Base-by-base conservation (phyloP, 352 stramenopile genomes). In the Phytopythium helicoides region DNA sequence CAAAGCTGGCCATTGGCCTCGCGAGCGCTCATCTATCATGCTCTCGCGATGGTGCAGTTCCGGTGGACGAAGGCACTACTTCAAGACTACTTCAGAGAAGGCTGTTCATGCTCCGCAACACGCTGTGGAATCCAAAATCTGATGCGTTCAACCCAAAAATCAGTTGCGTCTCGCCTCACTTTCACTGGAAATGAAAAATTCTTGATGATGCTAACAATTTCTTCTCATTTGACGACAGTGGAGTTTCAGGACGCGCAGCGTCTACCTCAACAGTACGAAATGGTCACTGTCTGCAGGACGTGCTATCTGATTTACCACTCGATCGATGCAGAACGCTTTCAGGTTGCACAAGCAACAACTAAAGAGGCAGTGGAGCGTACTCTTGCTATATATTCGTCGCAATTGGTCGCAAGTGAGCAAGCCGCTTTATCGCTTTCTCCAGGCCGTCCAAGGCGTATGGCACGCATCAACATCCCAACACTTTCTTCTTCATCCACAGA, bases 71-170 rank as follows among this genome's bases (percentile, higher is more conserved):
- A 14, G 31, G 46, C 28, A 33, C 14, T 18, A 52, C 46, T 12
- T 16, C 46, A 10, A 11, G 33, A 21, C 56, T 89, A 26, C 68
- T 89, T 15, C 73, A 89, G 50, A 62, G 73, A 28, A 65, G 78
- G 28, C 77, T 86, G 44, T 86, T 84, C 59, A 86, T 86, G 71
- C 72, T 89, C 47, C 71, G 76, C 28, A 84, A 77, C 47, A 87
- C 78, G 34, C 44, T 87, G 41, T 89, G 78, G 78, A 86, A 88
- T 36, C 77, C 77, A 16, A 65, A 85, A 19, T 86, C 75, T 11
- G 68, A 85, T 34, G 60, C 68, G 4, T 88, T 86, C 42, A 61
- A 78, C 42, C 60, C 72, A 41, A 82, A 82, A 54, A 52, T 52
- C 46, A 52, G 46, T 52, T 37, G 28, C n/a, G 26, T 52, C n/a